Percentiles rank a stretch among this genome's conserved stretches.
These are phyloP conservation scores for Stagonosporopsis chrysanthemi DNA, from an alignment of 2,329 filamentous ascomycete genomes.

Conservation along the genomic window DNA sequence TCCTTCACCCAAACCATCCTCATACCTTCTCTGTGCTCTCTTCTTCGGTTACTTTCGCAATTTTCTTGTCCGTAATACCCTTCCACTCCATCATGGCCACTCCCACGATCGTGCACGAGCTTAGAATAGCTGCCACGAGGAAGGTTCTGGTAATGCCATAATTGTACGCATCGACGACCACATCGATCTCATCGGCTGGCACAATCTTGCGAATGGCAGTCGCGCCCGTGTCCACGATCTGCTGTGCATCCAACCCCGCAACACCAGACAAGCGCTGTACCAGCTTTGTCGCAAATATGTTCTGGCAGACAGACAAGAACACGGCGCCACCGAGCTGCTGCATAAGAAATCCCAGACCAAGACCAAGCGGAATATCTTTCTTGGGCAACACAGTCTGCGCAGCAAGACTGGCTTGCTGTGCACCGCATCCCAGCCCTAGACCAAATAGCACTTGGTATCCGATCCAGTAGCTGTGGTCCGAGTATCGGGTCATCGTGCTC, in stretches of 20 bases:
- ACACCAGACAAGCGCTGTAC: constrained; percentile 31
- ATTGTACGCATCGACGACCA: constrained; percentile 70
- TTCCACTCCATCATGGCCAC: constrained; percentile 66
- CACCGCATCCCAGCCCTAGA: constrained; percentile 52
- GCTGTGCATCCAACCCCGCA: constrained; percentile 26
- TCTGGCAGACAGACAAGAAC: constrained; percentile 56
- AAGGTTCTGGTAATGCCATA: constrained; percentile 64
- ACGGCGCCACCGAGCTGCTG: constrained; percentile 58
- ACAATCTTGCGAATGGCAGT: constrained; percentile 66
- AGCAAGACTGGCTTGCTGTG: constrained; percentile 52
- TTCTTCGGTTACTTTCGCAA: background rate
- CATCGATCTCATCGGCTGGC: constrained; percentile 56
- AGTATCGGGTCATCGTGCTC: constrained; percentile 48
- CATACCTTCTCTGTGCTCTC: constrained; percentile 2
- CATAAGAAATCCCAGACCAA: constrained; percentile 51
- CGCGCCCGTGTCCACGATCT: constrained; percentile 51
- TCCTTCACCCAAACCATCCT: background rate
- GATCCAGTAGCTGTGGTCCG: constrained; percentile 41
- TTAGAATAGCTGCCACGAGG: constrained; percentile 64
- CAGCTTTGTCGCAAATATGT: constrained; percentile 38
- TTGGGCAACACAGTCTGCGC: constrained; percentile 51
- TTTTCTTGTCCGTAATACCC: constrained; percentile 61
- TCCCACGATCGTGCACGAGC: constrained; percentile 62
- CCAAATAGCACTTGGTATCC: constrained; percentile 42
- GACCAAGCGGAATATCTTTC: constrained; percentile 48